These are phyloP conservation scores for Diaporthe batatas DNA, from an alignment of 2,329 filamentous ascomycete genomes.

Conservation along the genomic window DNA sequence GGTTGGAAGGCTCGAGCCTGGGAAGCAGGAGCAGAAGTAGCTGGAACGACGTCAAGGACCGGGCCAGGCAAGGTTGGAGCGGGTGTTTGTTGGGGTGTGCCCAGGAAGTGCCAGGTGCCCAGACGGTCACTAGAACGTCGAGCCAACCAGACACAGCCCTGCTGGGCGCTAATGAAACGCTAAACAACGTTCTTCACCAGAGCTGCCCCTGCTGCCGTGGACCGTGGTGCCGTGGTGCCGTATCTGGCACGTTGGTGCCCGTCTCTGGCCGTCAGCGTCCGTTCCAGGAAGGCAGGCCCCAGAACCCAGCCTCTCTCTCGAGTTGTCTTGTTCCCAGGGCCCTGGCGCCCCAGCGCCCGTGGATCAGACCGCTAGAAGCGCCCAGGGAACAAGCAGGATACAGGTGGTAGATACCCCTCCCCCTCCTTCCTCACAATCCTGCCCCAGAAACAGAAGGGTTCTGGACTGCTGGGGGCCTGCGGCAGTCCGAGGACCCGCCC, in stretches of 20 bases:
- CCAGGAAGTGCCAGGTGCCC: slow-evolving; percentile 20
- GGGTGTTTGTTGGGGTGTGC: slow-evolving; percentile 23
- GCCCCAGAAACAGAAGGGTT: slow-evolving; percentile 27
- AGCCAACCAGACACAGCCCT: slow-evolving; percentile 1
- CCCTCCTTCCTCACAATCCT: slow-evolving; percentile 1
- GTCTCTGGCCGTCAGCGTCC: slow-evolving; percentile 12
- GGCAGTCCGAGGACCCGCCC: slow-evolving; percentile 29
- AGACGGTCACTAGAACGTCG: slow-evolving; percentile 6
- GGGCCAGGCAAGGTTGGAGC: not conserved
- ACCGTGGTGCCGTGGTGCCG: slow-evolving; percentile 1
- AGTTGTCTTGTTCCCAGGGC: not conserved
- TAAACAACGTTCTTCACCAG: not conserved
- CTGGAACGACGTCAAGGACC: slow-evolving; percentile 28
- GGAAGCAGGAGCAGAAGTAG: slow-evolving; percentile 13
- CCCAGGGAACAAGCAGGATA: not conserved
- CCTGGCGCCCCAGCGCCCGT: not conserved
- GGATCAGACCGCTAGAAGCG: slow-evolving; percentile 20
- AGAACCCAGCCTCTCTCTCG: slow-evolving; percentile 14
- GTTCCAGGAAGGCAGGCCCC: not conserved
- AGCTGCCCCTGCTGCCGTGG: not conserved
- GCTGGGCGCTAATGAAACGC: slow-evolving; percentile 14
- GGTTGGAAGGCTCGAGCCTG: not conserved
- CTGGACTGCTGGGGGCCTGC: not conserved
- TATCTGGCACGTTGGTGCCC: not conserved
- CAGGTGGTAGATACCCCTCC: not conserved